These are phyloP conservation scores for Citrullus mucosospermus DNA, from an alignment of 306 rosid genomes.

Conservation along the genomic window DNA sequence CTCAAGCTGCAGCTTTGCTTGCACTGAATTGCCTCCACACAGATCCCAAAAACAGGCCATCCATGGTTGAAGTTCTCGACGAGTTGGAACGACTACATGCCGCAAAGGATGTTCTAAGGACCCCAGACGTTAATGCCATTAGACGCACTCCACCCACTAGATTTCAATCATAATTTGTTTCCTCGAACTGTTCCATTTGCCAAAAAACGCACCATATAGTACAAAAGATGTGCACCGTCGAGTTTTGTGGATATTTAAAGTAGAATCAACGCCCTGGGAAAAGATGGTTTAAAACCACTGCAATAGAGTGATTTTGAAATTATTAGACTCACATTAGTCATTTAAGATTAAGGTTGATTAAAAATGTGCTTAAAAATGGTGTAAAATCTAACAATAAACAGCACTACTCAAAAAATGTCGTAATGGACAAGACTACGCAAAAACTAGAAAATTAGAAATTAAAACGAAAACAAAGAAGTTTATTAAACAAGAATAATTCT, in stretches of 20 bases:
- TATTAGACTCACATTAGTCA: no score
- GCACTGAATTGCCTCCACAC: slow-evolving; percentile 46
- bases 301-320: no score
- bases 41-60: slow-evolving; percentile 63
- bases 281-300: no score
- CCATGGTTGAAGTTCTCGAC: slow-evolving; percentile 47
- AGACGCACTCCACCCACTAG: background rate
- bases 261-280: background rate
- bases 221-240: background rate
- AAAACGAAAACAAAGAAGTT: background rate
- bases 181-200: background rate
- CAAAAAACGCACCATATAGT: background rate
- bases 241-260: background rate
- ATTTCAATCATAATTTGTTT: background rate
- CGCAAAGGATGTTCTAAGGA: slow-evolving; percentile 14
- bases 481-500: no score
- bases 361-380: no score
- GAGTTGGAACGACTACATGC: slow-evolving; percentile 43
- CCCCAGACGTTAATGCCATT: background rate
- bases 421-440: no score
- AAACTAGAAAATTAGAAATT: no score
- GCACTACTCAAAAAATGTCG: no score
- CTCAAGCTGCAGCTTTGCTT: slow-evolving; percentile 68
- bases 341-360: no score
- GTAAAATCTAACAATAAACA: no score